A percentile compares a stretch with the other conserved stretches of the same genome.
phyloP scores from a whole-genome alignment of 2,329 filamentous ascomycete genomes.

The Paecilomyces variotii region DNA sequence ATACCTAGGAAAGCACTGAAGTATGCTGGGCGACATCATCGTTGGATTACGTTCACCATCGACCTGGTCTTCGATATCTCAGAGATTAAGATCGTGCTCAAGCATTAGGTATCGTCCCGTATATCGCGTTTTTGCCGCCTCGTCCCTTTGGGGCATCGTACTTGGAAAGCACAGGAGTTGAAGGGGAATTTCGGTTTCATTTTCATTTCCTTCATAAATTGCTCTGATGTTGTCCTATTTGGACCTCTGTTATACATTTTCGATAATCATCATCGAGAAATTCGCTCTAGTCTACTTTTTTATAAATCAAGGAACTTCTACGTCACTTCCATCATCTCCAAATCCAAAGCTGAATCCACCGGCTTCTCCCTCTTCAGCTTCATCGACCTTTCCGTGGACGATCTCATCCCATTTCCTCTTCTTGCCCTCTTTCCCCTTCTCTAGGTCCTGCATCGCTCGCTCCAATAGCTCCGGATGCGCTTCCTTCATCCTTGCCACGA shows the following conservation, averaged over 20 bases:
- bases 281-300: background rate
- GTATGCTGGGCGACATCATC: background rate
- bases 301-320: slow-evolving; percentile 37
- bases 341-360: slow-evolving; percentile 59
- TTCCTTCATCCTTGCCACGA: slow-evolving; percentile 59
- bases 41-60: background rate
- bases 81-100: background rate
- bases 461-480: slow-evolving; percentile 60
- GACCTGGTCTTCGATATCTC: background rate
- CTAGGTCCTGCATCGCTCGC: slow-evolving; percentile 56
- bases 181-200: background rate
- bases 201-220: background rate
- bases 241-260: background rate
- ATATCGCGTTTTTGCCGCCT: background rate
- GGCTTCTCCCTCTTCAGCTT: slow-evolving; percentile 16
- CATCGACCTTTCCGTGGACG: slow-evolving; percentile 49
- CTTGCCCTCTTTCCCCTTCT: slow-evolving; percentile 54
- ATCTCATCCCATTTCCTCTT: slow-evolving; percentile 84
- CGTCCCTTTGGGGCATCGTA: background rate
- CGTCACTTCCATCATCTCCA: slow-evolving; percentile 49
- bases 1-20: background rate
- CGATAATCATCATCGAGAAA: background rate
- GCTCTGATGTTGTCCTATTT: background rate
- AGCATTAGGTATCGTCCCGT: background rate
- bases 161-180: background rate